phyloP scores from a whole-genome alignment of 176 grass and related monocot species.

The Cocos nucifera region DNA sequence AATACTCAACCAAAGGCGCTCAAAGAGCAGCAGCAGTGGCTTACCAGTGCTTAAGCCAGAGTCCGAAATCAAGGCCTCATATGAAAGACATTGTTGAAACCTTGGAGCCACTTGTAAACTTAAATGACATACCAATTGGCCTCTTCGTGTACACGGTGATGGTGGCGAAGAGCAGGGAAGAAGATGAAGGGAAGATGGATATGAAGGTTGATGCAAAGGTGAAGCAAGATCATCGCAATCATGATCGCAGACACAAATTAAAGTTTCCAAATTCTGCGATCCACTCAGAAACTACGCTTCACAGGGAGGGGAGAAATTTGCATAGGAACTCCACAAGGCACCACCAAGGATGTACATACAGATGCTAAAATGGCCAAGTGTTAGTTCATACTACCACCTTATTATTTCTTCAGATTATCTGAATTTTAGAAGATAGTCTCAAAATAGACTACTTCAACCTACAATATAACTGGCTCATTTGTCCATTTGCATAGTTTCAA shows the following conservation, averaged over 20 bases:
- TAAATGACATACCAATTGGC: conserved; percentile 48
- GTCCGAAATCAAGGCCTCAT: conserved; percentile 59
- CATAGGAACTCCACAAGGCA: conserved; percentile 34
- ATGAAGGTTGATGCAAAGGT: conserved; percentile 28
- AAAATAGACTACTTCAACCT: too few relatives aligned
- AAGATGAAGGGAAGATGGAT: conserved; percentile 22
- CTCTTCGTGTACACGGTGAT: conserved; percentile 57
- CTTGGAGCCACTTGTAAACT: conserved; percentile 49
- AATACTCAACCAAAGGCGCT: conserved; percentile 56
- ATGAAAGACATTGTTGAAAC: conserved; percentile 63
- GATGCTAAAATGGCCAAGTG: too few relatives aligned
- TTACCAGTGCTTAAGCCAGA: conserved; percentile 73
- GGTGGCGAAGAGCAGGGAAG: conserved; percentile 35
- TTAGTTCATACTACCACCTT: too few relatives aligned
- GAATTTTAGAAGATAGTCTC: too few relatives aligned
- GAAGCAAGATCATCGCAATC: conserved; percentile 31
- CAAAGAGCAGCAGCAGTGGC: conserved; percentile 65
- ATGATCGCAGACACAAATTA: conserved; percentile 51
- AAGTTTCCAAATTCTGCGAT: conserved; percentile 66
- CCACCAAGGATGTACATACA: conserved; percentile 17
- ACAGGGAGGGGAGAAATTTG: conserved; percentile 16
- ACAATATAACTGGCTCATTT: too few relatives aligned
- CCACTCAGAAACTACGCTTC: conserved; percentile 44
- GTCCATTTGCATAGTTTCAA: too few relatives aligned
- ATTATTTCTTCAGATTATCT: too few relatives aligned